Base-by-base conservation (phyloP, 2,329 filamentous ascomycete genomes). In the Aspergillus japonicus region DNA sequence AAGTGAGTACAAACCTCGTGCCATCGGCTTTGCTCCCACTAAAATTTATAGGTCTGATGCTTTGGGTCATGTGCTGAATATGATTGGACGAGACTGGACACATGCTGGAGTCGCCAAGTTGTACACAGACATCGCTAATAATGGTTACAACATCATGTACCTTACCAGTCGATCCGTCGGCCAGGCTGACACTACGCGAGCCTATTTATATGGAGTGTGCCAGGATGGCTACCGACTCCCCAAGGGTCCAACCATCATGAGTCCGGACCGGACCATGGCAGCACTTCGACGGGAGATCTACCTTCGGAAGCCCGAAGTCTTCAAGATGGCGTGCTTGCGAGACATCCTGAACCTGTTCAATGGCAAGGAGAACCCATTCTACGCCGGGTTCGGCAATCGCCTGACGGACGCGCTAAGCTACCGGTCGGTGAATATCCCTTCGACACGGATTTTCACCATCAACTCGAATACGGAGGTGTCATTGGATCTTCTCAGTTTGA, bases 61-160 rank as follows among this genome's bases (percentile, higher is more conserved):
- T 16, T 81, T 96, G 14, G 95, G 95, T 14, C 95, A 99, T 71
- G 91, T 99, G 48, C 78, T 98, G 56, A 98, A 94, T 80, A 95
- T 95, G 87, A 94, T 99, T 65, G 95, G 95, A 47, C 89, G 95
- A 51, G 95, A 99, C 76, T 99, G 95, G 95, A 99, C 95, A 3
- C 95, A 99, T 74, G 85, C 92, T 16, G 95, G 95, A 42, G 94
- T 99, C 24, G 96, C 95, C 23, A 99, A 99, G 78, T 83, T 99
- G 8, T 99, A 98, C 77, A 95, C 90, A 52, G 96, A 99, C 68
- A 99, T 99, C 67, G 87, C 88, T 1, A 88, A 89, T 68, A 99
- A 99, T 70, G 95, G 95, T 6, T 99, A 98, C 82, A 98, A 99
- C 75, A 96, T 99, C 72, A 92, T 99, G 85, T 99, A 99, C 73